Conservation (phyloP, 2,329 filamentous ascomycete genomes). For the Colletotrichum sansevieriae region DNA sequence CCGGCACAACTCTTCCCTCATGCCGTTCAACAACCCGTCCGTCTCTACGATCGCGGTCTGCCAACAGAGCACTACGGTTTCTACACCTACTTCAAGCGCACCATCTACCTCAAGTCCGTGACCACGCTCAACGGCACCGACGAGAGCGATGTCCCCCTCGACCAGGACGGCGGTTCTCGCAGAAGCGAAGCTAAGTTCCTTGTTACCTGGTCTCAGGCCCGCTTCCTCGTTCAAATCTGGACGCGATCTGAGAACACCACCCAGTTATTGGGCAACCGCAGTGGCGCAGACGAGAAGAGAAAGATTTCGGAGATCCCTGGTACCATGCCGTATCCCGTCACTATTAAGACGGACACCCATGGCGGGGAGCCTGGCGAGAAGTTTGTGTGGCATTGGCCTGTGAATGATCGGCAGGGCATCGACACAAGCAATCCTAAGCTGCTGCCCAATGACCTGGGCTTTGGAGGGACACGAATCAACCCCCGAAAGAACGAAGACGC, state of each 20-base stretch:
- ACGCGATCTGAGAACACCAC: constrained; percentile 64
- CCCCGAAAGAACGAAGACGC: constrained; percentile 57
- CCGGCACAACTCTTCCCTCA: constrained; percentile 79
- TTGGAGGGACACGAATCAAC: constrained; percentile 68
- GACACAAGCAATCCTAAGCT: constrained; percentile 58
- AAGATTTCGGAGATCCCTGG: constrained; percentile 59
- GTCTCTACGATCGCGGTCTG: constrained; percentile 86
- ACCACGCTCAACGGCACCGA: constrained; percentile 60
- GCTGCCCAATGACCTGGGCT: constrained; percentile 63
- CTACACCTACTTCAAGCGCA: constrained; percentile 91
- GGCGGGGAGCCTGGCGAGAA: constrained; percentile 68
- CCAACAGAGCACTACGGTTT: constrained; percentile 92
- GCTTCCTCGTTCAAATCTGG: constrained; percentile 76
- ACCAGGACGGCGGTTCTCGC: constrained; percentile 67
- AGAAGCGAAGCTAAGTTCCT: constrained; percentile 67
- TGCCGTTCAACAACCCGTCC: constrained; percentile 81
- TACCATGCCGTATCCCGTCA: constrained; percentile 74
- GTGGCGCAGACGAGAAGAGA: constrained; percentile 47
- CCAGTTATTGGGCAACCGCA: constrained; percentile 51
- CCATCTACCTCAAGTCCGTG: constrained; percentile 81
- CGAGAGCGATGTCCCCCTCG: constrained; percentile 58
- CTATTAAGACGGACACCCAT: constrained; percentile 72
- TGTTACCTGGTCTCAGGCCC: constrained; percentile 71
- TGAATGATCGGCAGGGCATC: constrained; percentile 62
- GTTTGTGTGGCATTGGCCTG: constrained; percentile 65